Conservation (phyloP, 176 grass and related monocot genomes). For the Lolium multiflorum region DNA sequence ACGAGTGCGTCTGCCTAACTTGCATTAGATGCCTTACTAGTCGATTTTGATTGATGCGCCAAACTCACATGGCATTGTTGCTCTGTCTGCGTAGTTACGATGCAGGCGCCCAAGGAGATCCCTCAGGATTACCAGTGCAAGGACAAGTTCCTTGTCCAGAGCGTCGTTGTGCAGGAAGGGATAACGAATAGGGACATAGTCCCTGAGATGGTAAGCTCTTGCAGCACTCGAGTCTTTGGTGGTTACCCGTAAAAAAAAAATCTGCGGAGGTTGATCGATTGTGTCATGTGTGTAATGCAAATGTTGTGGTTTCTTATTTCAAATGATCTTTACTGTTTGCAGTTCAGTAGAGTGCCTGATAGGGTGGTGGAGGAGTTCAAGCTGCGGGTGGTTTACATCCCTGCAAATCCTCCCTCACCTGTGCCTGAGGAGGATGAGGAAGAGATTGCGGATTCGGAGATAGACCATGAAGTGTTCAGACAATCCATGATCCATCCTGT, state of each 20-base stretch:
- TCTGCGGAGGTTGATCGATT: background rate
- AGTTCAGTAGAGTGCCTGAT: constrained; percentile 77
- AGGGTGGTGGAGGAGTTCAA: constrained; percentile 89
- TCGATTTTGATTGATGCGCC: background rate
- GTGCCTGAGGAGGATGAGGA: constrained; percentile 92
- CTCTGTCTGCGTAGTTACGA: constrained; percentile 54
- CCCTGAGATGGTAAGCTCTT: constrained; percentile 64
- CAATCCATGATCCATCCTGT: constrained; percentile 55
- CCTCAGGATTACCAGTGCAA: constrained; percentile 86
- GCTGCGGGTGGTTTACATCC: constrained; percentile 83
- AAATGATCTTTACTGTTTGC: background rate
- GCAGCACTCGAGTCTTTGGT: background rate
- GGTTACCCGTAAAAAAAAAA: background rate
- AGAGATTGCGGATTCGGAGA: constrained; percentile 52
- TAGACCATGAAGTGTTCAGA: constrained; percentile 61
- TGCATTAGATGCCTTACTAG: background rate
- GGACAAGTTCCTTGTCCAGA: constrained; percentile 94
- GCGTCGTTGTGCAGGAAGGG: constrained; percentile 51
- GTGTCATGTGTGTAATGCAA: constrained; percentile 16
- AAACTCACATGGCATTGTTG: background rate
- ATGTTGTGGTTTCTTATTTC: constrained; percentile 24
- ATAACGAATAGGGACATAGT: constrained; percentile 60
- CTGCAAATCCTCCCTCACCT: constrained; percentile 92
- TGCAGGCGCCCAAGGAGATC: constrained; percentile 83
- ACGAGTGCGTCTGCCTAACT: constrained; percentile 48